phyloP scores from a whole-genome alignment of 192 early-diverging fungal genomes.

The Obelidium mucronatum region DNA sequence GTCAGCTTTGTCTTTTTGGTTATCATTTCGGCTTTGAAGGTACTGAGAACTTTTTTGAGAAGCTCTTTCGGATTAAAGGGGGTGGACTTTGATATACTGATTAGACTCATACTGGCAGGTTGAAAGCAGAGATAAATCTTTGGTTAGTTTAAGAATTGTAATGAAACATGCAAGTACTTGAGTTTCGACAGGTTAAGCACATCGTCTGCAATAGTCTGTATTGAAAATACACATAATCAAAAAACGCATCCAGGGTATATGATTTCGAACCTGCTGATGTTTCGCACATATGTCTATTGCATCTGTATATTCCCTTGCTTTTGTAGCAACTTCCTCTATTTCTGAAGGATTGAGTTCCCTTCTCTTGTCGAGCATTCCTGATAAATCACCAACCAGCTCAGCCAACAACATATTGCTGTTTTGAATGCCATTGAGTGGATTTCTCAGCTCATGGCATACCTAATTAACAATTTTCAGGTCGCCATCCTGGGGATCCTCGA shows the following conservation, averaged over 20 bases:
- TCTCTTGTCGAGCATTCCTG: neutral
- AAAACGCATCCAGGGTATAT: conserved; percentile 3
- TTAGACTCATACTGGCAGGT: conserved; percentile 45
- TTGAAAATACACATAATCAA: conserved; percentile 4
- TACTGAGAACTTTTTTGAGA: conserved; percentile 34
- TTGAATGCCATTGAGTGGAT: conserved; percentile 52
- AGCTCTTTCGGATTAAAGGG: conserved; percentile 37
- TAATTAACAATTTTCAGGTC: neutral
- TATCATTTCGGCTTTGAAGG: conserved; percentile 44
- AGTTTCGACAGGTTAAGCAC: conserved; percentile 45
- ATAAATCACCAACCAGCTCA: conserved; percentile 35
- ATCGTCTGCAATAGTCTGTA: conserved; percentile 51
- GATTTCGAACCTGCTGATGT: conserved; percentile 41
- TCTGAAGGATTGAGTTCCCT: neutral
- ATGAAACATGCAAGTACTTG: neutral
- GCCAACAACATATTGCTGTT: conserved; percentile 42
- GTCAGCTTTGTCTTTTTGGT: conserved; percentile 46
- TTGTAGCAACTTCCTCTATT: conserved; percentile 12
- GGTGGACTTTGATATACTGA: conserved; percentile 35
- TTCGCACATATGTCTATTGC: conserved; percentile 45
- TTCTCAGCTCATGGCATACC: conserved; percentile 50
- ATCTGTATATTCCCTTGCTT: conserved; percentile 34
- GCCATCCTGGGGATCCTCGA: neutral
- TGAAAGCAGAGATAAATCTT: neutral
- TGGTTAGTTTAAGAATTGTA: neutral